phyloP scores from a whole-genome alignment of 495 filamentous ascomycete species.

The Recurvomyces mirabilis region DNA sequence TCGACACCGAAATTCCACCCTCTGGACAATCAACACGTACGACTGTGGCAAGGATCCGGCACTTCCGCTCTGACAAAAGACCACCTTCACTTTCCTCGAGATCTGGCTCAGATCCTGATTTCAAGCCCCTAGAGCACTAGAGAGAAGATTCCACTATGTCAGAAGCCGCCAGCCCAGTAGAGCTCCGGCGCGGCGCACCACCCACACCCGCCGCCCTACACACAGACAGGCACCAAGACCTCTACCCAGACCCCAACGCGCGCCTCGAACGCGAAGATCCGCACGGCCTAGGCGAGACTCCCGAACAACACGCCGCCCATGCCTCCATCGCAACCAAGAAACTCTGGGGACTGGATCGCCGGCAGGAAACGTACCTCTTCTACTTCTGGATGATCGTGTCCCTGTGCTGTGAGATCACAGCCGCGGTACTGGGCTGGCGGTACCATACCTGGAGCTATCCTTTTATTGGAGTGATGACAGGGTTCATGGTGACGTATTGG shows the following conservation, averaged over 20 bases:
- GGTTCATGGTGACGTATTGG: conserved; percentile 10
- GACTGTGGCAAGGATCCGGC: too few species aligned
- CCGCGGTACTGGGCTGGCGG: conserved; percentile 1
- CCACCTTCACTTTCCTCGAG: too few species aligned
- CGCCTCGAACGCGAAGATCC: conserved; percentile 2
- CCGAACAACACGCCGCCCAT: conserved; percentile 14
- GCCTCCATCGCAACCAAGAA: neutral
- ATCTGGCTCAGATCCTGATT: too few species aligned
- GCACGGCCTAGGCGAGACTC: conserved; percentile 17
- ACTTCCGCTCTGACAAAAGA: too few species aligned
- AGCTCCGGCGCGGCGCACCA: too few species aligned
- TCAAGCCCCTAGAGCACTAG: too few species aligned
- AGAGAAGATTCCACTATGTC: too few species aligned
- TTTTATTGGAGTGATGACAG: conserved; percentile 4
- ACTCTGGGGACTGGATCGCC: conserved; percentile 5
- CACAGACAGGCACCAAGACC: neutral
- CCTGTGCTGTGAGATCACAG: conserved; percentile 11
- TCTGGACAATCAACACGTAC: too few species aligned
- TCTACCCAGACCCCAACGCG: conserved; percentile 2
- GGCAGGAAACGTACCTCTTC: conserved; percentile 11
- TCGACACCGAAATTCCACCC: too few species aligned
- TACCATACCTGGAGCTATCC: conserved; percentile 4
- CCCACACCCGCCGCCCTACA: too few species aligned
- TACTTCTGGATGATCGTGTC: conserved; percentile 6
- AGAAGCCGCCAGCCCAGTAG: too few species aligned